These are phyloP conservation scores for Boletus rufocinnamomeus DNA, from an alignment of 768 basidiomycete species.

Conservation along the genomic window DNA sequence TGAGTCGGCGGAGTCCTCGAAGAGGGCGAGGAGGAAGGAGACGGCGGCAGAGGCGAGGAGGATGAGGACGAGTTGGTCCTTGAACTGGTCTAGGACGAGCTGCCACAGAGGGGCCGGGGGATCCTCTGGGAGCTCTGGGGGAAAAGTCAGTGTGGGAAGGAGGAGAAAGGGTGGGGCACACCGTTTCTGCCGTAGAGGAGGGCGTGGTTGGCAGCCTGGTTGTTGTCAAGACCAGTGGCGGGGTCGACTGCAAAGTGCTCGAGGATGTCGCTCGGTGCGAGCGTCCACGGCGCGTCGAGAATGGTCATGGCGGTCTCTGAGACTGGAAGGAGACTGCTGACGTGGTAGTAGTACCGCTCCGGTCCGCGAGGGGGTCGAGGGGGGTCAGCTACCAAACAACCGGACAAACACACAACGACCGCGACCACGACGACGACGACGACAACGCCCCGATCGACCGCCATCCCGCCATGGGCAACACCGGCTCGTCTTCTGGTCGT, in stretches of 20 bases:
- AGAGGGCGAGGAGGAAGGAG: constrained; percentile 87
- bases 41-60: constrained; percentile 91
- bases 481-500: constrained; percentile 72
- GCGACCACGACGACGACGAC: constrained; percentile 2
- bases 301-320: constrained; percentile 23
- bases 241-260: constrained; percentile 72
- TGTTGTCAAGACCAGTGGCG: constrained; percentile 59
- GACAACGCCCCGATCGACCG: constrained; percentile 6
- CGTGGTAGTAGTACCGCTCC: constrained; percentile 13
- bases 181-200: constrained; percentile 87
- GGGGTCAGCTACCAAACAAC: constrained; percentile 26
- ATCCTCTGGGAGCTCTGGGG: constrained; percentile 87
- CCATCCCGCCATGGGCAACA: constrained; percentile 69
- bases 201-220: constrained; percentile 72
- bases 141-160: constrained; percentile 3
- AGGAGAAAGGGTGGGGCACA: constrained; percentile 32
- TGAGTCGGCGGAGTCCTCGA: constrained; percentile 75
- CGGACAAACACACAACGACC: constrained; percentile 19
- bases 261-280: constrained; percentile 64
- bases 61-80: constrained; percentile 97
- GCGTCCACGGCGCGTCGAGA: constrained; percentile 82
- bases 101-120: constrained; percentile 90
- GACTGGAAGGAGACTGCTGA: background rate
- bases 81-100: constrained; percentile 97
- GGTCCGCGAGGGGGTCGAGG: constrained; percentile 19